phyloP scores from a whole-genome alignment of 179 eudicot species.

The Silene vulgaris region DNA sequence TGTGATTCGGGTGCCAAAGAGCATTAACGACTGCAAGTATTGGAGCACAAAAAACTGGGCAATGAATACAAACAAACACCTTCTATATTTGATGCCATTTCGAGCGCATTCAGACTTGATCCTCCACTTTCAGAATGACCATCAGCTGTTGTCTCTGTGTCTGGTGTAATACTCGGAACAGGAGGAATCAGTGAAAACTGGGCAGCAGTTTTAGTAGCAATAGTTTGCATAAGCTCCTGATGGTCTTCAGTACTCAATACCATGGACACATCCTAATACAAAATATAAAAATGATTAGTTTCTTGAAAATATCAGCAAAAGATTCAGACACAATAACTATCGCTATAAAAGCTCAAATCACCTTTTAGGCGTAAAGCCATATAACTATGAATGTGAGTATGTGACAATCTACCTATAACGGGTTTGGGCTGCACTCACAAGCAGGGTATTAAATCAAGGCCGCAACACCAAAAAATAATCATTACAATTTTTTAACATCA shows the following conservation, averaged over 20 bases:
- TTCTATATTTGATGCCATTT: conserved; percentile 33
- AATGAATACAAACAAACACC: conserved; percentile 31
- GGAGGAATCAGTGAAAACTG: conserved; percentile 68
- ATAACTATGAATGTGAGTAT: not conserved
- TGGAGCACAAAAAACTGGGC: not conserved
- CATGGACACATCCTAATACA: conserved; percentile 68
- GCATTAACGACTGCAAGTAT: conserved; percentile 7
- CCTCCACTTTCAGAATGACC: conserved; percentile 29
- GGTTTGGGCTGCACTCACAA: not conserved
- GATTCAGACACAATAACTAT: not conserved
- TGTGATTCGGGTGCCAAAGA: conserved; percentile 23
- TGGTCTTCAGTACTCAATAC: conserved; percentile 91
- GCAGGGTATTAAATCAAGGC: not conserved
- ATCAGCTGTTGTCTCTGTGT: conserved; percentile 20
- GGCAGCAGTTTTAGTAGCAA: conserved; percentile 74
- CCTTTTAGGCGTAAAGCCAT: not conserved
- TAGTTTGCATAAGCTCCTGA: conserved; percentile 64
- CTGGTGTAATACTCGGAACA: conserved; percentile 39
- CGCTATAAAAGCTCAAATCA: not conserved
- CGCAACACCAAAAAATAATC: not conserved
- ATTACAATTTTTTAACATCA: not conserved
- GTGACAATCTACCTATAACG: not conserved
- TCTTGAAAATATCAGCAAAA: conserved; percentile 1
- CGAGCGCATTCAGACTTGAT: conserved; percentile 29
- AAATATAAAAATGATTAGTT: conserved; percentile 5